phyloP scores from a whole-genome alignment of 2,329 filamentous ascomycete genomes.

The Xylariaceae sp. region DNA sequence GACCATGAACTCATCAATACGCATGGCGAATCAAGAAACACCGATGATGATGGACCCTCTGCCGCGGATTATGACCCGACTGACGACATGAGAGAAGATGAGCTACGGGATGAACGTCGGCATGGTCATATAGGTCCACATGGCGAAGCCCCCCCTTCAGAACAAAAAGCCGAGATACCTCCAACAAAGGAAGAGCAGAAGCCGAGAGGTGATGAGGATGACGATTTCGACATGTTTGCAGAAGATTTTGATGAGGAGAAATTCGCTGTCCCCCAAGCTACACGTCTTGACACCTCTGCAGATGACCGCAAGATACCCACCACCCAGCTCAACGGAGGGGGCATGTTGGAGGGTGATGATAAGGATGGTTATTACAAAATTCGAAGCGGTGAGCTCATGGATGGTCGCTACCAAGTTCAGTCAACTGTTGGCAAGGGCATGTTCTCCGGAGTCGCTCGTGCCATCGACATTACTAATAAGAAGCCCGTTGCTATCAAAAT shows the following conservation, averaged over 20 bases:
- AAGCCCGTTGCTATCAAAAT: slow-evolving; percentile 93
- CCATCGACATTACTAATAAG: slow-evolving; percentile 70
- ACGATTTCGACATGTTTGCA: slow-evolving; percentile 86
- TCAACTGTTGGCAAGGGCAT: slow-evolving; percentile 87
- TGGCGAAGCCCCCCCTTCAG: slow-evolving; percentile 49
- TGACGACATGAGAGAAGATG: slow-evolving; percentile 71
- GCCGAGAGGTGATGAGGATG: slow-evolving; percentile 55
- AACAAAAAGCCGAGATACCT: slow-evolving; percentile 27
- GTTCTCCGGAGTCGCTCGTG: slow-evolving; percentile 93
- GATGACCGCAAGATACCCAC: slow-evolving; percentile 45
- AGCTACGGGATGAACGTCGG: slow-evolving; percentile 54
- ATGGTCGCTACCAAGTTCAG: slow-evolving; percentile 84
- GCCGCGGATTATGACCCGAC: slow-evolving; percentile 77
- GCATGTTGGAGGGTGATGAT: slow-evolving; percentile 88
- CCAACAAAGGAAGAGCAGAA: slow-evolving; percentile 34
- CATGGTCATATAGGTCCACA: slow-evolving; percentile 49
- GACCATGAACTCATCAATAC: slow-evolving; percentile 65
- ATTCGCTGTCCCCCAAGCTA: slow-evolving; percentile 50
- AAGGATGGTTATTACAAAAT: slow-evolving; percentile 96
- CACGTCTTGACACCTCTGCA: slow-evolving; percentile 32
- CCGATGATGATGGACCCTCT: slow-evolving; percentile 63
- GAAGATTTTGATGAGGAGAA: slow-evolving; percentile 69
- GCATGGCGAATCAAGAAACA: slow-evolving; percentile 38
- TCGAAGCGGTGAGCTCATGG: slow-evolving; percentile 83
- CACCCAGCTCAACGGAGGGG: slow-evolving; percentile 56